Conservation (phyloP, 2,329 filamentous ascomycete genomes). For the Didymella arachidicola region DNA sequence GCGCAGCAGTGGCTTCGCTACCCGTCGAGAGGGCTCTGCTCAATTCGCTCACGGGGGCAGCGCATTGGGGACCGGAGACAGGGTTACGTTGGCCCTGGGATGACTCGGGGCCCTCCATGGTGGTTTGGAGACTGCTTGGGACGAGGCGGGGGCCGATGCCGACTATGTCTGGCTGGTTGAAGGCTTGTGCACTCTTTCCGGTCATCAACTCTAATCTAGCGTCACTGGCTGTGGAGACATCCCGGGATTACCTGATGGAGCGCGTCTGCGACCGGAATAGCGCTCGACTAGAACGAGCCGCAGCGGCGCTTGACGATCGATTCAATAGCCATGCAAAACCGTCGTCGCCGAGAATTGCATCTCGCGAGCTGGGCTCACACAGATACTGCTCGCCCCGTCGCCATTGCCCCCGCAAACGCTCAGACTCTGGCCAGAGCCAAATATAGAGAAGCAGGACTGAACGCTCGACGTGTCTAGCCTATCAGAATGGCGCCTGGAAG, state of each 20-base stretch:
- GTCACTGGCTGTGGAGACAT: slow-evolving; percentile 12
- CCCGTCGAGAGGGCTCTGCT: slow-evolving; percentile 16
- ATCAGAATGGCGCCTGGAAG: slow-evolving; percentile 21
- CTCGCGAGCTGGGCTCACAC: neutral
- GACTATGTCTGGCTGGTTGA: slow-evolving; percentile 32
- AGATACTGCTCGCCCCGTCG: slow-evolving; percentile 4
- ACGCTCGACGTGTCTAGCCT: slow-evolving; percentile 21
- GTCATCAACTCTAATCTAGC: slow-evolving; percentile 19
- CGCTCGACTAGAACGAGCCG: neutral
- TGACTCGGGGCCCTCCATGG: slow-evolving; percentile 43
- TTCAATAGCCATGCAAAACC: slow-evolving; percentile 1
- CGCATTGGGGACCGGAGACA: slow-evolving; percentile 26
- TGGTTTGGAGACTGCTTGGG: slow-evolving; percentile 32
- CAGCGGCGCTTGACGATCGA: neutral
- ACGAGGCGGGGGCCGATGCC: slow-evolving; percentile 37
- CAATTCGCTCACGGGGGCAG: slow-evolving; percentile 23
- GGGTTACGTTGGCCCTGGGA: slow-evolving; percentile 23
- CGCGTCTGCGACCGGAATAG: slow-evolving; percentile 14
- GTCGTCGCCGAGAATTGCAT: neutral
- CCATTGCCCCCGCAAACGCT: slow-evolving; percentile 6
- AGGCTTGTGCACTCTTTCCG: slow-evolving; percentile 17
- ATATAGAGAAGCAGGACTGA: slow-evolving; percentile 7
- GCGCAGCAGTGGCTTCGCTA: slow-evolving; percentile 7
- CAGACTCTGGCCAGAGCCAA: slow-evolving; percentile 1
- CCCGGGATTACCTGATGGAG: slow-evolving; percentile 8